Evolutionary conservation across 2,329 filamentous ascomycete genomes (phyloP).

Genomic region (Penicillium sumatraense): DNA sequence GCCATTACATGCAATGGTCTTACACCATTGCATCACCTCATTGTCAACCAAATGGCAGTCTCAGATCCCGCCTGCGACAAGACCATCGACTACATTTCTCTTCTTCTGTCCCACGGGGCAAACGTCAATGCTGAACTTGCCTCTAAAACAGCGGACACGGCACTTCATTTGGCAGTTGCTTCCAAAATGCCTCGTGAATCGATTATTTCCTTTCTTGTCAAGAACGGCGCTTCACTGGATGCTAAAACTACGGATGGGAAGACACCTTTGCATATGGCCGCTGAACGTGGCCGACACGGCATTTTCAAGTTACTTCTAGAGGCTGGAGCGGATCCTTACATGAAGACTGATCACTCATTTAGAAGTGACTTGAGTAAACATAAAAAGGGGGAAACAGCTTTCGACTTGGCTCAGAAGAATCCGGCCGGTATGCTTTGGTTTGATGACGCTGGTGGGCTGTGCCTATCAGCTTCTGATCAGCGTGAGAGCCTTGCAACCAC

Average conservation of each 20-base stretch:
- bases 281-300: conserved; percentile 30
- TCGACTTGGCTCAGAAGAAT: conserved; percentile 30
- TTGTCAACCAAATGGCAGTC: background rate
- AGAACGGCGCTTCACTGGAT: conserved; percentile 25
- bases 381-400: conserved; percentile 23
- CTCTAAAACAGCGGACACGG: conserved; percentile 22
- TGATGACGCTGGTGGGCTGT: conserved; percentile 21
- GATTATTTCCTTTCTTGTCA: conserved; percentile 28
- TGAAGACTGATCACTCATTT: conserved; percentile 11
- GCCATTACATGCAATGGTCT: conserved; percentile 14
- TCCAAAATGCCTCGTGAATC: conserved; percentile 21
- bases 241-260: conserved; percentile 23
- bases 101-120: conserved; percentile 29
- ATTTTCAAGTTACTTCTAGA: conserved; percentile 30
- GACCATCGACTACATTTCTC: conserved; percentile 8
- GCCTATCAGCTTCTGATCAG: conserved; percentile 10
- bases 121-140: conserved; percentile 24
- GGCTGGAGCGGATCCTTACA: conserved; percentile 29
- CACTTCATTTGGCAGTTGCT: conserved; percentile 32
- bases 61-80: background rate
- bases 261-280: conserved; percentile 31
- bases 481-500: conserved; percentile 23
- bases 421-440: conserved; percentile 30
- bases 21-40: conserved; percentile 21
- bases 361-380: background rate